Conservation (phyloP, 345 rosid species). For the Gossypium anomalum region DNA sequence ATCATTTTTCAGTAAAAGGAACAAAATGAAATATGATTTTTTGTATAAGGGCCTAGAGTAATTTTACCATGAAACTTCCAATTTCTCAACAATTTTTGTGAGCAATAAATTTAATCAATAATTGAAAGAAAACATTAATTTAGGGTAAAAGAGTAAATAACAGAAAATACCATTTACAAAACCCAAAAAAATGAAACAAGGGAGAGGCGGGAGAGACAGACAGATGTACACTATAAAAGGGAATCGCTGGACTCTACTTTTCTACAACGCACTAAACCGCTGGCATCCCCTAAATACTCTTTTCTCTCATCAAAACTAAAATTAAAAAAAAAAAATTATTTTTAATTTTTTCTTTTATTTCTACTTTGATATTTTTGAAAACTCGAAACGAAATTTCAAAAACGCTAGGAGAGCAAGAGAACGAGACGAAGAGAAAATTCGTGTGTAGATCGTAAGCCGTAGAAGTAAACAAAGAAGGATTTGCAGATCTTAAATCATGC, state of each 20-base stretch:
- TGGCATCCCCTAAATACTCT: not conserved
- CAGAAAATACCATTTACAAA: not conserved
- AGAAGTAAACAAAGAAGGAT: not conserved
- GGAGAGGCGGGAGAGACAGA: not conserved
- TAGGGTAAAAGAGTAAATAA: too few species aligned
- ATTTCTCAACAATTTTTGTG: too few species aligned
- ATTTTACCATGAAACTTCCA: too few species aligned
- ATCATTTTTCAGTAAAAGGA: too few species aligned
- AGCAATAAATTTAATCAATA: too few species aligned
- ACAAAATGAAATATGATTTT: too few species aligned
- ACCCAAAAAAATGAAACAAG: not conserved
- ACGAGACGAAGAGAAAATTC: not conserved
- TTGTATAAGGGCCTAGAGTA: too few species aligned
- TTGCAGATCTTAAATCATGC: not conserved
- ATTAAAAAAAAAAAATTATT: not conserved
- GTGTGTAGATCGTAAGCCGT: not conserved
- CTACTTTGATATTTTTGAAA: not conserved
- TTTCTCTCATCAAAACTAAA: not conserved
- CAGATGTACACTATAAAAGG: slow-evolving; percentile 5
- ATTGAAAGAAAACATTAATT: too few species aligned
- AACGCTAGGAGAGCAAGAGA: not conserved
- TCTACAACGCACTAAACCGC: not conserved
- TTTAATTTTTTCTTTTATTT: not conserved
- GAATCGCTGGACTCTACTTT: not conserved
- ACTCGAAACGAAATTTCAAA: not conserved